phyloP scores from a whole-genome alignment of 2,329 filamentous ascomycete species.

The Ambrosiella beaveri region DNA sequence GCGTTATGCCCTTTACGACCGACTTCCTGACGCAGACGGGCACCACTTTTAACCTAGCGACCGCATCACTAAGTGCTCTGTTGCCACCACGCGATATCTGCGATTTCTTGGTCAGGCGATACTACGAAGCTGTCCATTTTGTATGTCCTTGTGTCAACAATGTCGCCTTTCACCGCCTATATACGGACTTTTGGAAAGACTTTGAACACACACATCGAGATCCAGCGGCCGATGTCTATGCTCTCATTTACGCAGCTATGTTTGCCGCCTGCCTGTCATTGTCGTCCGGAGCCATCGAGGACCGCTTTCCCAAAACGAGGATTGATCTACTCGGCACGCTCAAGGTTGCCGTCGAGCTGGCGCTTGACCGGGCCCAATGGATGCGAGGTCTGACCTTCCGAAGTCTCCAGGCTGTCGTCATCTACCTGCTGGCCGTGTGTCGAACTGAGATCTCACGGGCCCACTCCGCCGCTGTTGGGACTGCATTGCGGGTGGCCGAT shows the following conservation, averaged over 20 bases:
- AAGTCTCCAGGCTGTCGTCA: conserved; percentile 58
- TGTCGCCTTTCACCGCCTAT: conserved; percentile 48
- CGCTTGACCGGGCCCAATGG: conserved; percentile 52
- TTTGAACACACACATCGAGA: conserved; percentile 25
- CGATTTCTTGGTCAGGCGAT: conserved; percentile 47
- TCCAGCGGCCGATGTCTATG: conserved; percentile 46
- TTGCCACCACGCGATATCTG: conserved; percentile 40
- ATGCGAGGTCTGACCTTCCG: conserved; percentile 50
- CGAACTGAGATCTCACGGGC: conserved; percentile 54
- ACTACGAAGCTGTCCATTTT: conserved; percentile 50
- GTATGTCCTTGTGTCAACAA: conserved; percentile 51
- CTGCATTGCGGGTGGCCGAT: conserved; percentile 56
- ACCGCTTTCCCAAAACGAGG: conserved; percentile 20
- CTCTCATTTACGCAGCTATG: conserved; percentile 50
- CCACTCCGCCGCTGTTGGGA: conserved; percentile 55
- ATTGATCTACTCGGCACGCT: conserved; percentile 37
- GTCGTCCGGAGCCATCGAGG: conserved; percentile 24
- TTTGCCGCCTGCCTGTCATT: conserved; percentile 54
- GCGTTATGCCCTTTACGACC: conserved; percentile 40
- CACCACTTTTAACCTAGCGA: conserved; percentile 38
- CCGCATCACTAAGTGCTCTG: conserved; percentile 38
- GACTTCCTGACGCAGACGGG: background rate
- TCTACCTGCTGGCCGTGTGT: conserved; percentile 61
- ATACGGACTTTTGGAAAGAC: conserved; percentile 39
- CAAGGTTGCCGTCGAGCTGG: conserved; percentile 48